Evolutionary conservation across 202 grass and related monocot species (phyloP), one percentile per base, ranked within the genome.

Genomic region (Brachypodium distachyon): DNA sequence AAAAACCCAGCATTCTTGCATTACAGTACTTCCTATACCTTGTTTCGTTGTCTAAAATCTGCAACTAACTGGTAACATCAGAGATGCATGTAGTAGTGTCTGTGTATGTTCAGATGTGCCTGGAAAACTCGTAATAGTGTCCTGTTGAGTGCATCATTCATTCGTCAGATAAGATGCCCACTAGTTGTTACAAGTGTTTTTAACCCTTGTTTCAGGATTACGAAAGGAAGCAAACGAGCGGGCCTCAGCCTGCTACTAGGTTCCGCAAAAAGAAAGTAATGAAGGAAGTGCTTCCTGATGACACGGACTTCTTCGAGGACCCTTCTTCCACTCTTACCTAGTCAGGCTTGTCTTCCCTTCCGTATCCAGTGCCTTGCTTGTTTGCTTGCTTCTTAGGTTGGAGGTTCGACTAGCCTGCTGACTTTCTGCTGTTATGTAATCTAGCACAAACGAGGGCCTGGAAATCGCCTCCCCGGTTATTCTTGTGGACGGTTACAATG

Each of bases 401-500:
- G 14, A n/a, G 46, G 36, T 76, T 78, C 8, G 55, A 39, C 62
- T 46, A 46, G 32, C 32, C 66, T 68, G 12, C 52, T 84, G 61
- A 89, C 19, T 55, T 79, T 36, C 27, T 38, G 16, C 48, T 75
- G 4, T 49, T 11, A 53, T 73, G 65, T 92, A 47, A 28, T 87
- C 53, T 77, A 97, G 94, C 68, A 92, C 85, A 80, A 87, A 79
- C 78, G 76, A 94, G 47, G 88, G 92, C 27, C 26, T 88, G 63
- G 88, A 94, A 48, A 90, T 84, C 37, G 91, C 84, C 76, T 86
- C 90, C 67, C 91, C 91, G 0, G 87, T 98, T 74, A 84, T 94
- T 85, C 89, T 98, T 67, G 89, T 98, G 23, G 95, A 98, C 4
- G 95, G 90, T 49, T 98, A 98, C 82, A 98, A 98, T 42, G 84